Base-by-base conservation (phyloP, 1,139 yeast species). In the Kazachstania sp. region DNA sequence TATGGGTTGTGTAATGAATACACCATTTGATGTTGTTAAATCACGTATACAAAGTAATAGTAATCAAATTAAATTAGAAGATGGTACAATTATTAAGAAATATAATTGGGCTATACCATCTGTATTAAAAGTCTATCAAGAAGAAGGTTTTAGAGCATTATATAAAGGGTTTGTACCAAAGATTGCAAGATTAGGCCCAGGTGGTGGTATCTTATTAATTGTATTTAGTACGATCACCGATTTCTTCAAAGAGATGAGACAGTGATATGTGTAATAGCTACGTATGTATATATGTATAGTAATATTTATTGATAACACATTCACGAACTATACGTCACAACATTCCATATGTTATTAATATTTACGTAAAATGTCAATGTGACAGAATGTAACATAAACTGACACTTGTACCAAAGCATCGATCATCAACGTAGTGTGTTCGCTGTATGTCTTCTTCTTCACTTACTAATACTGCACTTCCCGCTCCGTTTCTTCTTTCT, bases 11-110 rank as follows among this genome's bases (percentile, higher is more conserved):
- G 64, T 86, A 53, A 70, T 92, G 61, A 92, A 92, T 72, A 94
- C 97, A 36, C 98, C 99, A 38, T 88, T 90, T 61, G 99, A 94
- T 67, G 98, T 94, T 47, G 97, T 92, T 60, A 94, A 94, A 73
- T 86, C 96, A 30, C 81, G 98, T 73, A 86, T 94, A 60, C 99
- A 92, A 71, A 90, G 55, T 48, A 48, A 45, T 32, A 46, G 51
- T 37, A 50, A 49, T 34, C 3, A 20, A 12, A 41, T 31, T 13
- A 41, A 18, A 18, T 39, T 45, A 28, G 40, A 36, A 26, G 41
- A 31, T 16, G 72, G 81, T 23, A 85, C 85, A 49, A 79, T 74
- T 43, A 69, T 69, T 23, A 81, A 83, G 55, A 87, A 85, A 70
- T 92, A 92, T 72, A 84, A 78, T 68, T 92, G 98, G 97, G 81